These are phyloP conservation scores for Pterulicium gracile DNA, from an alignment of 1,284 basidiomycete genomes.

Conservation along the genomic window DNA sequence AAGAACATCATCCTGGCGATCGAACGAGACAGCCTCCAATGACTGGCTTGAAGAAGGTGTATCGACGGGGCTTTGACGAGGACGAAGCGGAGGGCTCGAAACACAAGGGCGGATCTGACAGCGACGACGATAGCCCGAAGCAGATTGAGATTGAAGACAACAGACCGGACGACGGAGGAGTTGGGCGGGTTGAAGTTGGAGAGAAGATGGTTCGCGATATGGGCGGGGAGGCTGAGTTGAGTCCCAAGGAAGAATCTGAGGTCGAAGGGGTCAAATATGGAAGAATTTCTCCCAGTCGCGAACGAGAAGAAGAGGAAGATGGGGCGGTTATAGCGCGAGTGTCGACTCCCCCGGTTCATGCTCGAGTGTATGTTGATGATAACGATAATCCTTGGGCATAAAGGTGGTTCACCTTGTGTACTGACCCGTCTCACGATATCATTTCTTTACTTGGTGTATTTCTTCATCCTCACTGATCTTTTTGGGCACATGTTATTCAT, in stretches of 20 bases:
- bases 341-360: slow-evolving; percentile 23
- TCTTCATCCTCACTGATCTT: no score
- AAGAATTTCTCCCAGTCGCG: slow-evolving; percentile 6
- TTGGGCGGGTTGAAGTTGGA: slow-evolving; percentile 9
- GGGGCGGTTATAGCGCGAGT: slow-evolving; percentile 14
- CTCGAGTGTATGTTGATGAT: slow-evolving; percentile 12
- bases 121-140: background rate
- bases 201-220: slow-evolving; percentile 7
- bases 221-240: slow-evolving; percentile 18
- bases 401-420: no score
- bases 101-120: background rate
- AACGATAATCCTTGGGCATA: slow-evolving; percentile 30
- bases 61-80: slow-evolving; percentile 36
- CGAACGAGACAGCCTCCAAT: slow-evolving; percentile 35
- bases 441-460: no score
- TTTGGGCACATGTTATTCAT: no score
- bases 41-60: slow-evolving; percentile 39
- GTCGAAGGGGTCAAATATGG: slow-evolving; percentile 2
- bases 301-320: slow-evolving; percentile 7
- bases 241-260: slow-evolving; percentile 3
- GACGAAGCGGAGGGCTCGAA: slow-evolving; percentile 22
- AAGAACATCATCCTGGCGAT: slow-evolving; percentile 44
- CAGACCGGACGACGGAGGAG: slow-evolving; percentile 13
- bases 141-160: slow-evolving; percentile 23
- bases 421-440: no score